Evolutionary conservation across 495 filamentous ascomycete genomes (phyloP).

Genomic region (Clavariopsis aquatica): DNA sequence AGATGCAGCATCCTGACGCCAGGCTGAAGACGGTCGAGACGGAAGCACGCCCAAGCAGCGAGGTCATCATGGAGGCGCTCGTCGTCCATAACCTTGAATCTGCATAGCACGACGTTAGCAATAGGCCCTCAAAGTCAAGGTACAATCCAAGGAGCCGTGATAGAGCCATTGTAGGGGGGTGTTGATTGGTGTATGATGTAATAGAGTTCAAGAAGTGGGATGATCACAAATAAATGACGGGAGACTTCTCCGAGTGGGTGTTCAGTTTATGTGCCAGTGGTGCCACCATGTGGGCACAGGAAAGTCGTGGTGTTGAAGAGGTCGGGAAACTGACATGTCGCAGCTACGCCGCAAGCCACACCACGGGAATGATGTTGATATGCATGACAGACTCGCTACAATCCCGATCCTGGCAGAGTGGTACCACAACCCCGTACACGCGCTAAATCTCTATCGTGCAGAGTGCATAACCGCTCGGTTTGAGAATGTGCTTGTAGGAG

Average conservation of each 20-base stretch:
- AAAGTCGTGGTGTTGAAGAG: not conserved
- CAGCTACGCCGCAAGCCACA: not conserved
- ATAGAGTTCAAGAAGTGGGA: not conserved
- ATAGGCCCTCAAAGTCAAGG: not conserved
- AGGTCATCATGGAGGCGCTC: slow-evolving; percentile 68
- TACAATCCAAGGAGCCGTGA: not conserved
- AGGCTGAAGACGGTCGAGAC: slow-evolving; percentile 72
- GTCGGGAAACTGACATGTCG: not conserved
- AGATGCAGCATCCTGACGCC: slow-evolving; percentile 79
- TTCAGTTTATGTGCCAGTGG: not conserved
- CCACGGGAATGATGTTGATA: slow-evolving; percentile 1
- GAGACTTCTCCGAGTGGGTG: not conserved
- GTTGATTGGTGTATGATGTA: not conserved
- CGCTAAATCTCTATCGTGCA: not conserved
- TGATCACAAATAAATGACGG: not conserved
- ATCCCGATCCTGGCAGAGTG: slow-evolving; percentile 11
- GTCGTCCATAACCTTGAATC: slow-evolving; percentile 85
- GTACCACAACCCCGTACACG: slow-evolving; percentile 3
- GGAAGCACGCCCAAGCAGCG: slow-evolving; percentile 84
- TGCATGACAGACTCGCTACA: slow-evolving; percentile 6
- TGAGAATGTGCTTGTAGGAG: too few species aligned
- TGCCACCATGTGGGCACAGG: not conserved
- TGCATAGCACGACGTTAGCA: slow-evolving; percentile 38
- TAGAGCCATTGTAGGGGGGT: not conserved
- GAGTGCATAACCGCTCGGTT: slow-evolving; percentile 1